Percentiles rank a stretch among this genome's conserved stretches.
phyloP scores from a whole-genome alignment of 2,329 filamentous ascomycete genomes.

The Plectosphaerella cucumerina region DNA sequence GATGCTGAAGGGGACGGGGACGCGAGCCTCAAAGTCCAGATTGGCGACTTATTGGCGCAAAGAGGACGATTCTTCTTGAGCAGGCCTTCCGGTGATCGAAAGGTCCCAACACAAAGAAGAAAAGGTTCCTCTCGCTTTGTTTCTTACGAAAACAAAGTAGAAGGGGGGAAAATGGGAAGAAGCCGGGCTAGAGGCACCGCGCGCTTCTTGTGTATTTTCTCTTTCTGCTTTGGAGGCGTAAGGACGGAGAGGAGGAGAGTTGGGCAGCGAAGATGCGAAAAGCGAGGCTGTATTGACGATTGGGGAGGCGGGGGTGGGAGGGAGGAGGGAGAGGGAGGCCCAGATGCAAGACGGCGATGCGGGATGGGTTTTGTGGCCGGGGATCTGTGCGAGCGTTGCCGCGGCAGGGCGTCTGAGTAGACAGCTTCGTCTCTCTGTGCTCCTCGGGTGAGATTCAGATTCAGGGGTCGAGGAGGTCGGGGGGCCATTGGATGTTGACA shows the following conservation, averaged over 20 bases:
- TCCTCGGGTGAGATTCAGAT: neutral
- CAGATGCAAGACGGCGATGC: conserved; percentile 14
- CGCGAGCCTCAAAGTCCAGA: conserved; percentile 99
- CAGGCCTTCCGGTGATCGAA: conserved; percentile 56
- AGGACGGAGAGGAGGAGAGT: conserved; percentile 4
- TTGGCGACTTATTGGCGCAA: conserved; percentile 76
- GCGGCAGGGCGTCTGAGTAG: conserved; percentile 10
- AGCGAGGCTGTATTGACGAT: conserved; percentile 6
- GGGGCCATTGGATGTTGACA: conserved; percentile 22
- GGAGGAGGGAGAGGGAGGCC: conserved; percentile 12
- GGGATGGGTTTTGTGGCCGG: conserved; percentile 17
- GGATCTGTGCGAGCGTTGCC: conserved; percentile 13
- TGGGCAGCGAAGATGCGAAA: conserved; percentile 5
- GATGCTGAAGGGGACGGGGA: conserved; percentile 99
- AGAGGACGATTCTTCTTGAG: conserved; percentile 58
- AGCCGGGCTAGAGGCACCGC: conserved; percentile 14
- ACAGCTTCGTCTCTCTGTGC: conserved; percentile 1
- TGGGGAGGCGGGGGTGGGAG: conserved; percentile 11
- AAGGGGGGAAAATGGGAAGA: conserved; percentile 30
- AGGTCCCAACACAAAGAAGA: conserved; percentile 63
- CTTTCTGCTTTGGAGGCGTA: conserved; percentile 13
- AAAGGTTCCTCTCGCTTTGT: conserved; percentile 58
- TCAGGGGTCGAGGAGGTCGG: conserved; percentile 1
- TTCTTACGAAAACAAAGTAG: conserved; percentile 52
- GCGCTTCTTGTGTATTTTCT: conserved; percentile 14